phyloP scores from a whole-genome alignment of 306 rosid genomes.

The Morella rubra region DNA sequence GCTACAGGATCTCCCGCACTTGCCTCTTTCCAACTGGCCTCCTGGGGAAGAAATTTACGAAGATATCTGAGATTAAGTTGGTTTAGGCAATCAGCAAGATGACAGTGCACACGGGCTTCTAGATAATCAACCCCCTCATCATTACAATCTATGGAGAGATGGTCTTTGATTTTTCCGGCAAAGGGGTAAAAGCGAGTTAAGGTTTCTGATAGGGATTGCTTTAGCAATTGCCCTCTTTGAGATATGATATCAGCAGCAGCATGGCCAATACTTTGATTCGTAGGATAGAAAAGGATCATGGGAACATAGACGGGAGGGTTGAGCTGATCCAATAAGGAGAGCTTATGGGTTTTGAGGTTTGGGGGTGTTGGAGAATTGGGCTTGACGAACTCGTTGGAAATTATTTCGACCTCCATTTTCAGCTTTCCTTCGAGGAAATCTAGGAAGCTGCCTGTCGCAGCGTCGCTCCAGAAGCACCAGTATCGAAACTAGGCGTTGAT shows the following conservation, averaged over 20 bases:
- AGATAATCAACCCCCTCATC: constrained; percentile 7
- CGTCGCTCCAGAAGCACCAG: too few species aligned
- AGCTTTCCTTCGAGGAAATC: too few species aligned
- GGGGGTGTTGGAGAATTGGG: constrained; percentile 32
- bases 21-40: neutral
- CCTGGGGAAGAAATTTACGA: neutral
- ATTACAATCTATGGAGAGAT: constrained; percentile 24
- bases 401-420: constrained; percentile 19
- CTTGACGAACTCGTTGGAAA: constrained; percentile 18
- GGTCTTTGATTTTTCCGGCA: constrained; percentile 24
- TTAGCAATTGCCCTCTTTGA: neutral
- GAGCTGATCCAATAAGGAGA: constrained; percentile 33
- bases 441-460: too few species aligned
- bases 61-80: neutral
- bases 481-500: too few species aligned
- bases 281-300: constrained; percentile 4
- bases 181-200: constrained; percentile 36
- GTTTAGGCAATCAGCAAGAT: neutral
- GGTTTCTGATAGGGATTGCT: constrained; percentile 28
- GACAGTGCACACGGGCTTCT: neutral
- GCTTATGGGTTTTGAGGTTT: constrained; percentile 23
- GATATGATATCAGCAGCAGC: neutral
- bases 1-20: neutral
- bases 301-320: constrained; percentile 10
- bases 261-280: neutral